phyloP scores from a whole-genome alignment of 768 basidiomycete genomes.

The Hemileccinum rubropunctum region DNA sequence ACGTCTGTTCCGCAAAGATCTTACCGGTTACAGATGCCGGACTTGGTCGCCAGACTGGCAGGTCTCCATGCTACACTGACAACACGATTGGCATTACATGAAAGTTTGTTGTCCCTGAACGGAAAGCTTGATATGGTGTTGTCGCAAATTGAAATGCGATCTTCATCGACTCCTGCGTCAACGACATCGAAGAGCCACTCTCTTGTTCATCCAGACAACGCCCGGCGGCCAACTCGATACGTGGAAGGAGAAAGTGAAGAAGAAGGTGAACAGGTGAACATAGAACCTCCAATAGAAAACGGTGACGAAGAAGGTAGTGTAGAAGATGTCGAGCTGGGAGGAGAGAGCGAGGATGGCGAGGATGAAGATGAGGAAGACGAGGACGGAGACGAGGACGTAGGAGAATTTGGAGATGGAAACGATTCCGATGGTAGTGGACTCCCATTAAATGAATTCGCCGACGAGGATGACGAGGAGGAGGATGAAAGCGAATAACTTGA shows the following conservation, averaged over 20 bases:
- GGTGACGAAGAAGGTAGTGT: slow-evolving; percentile 71
- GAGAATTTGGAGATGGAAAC: slow-evolving; percentile 41
- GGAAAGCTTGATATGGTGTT: slow-evolving; percentile 93
- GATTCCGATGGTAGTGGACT: slow-evolving; percentile 41
- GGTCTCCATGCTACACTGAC: slow-evolving; percentile 80
- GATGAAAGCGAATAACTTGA: slow-evolving; percentile 47
- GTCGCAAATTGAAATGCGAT: slow-evolving; percentile 88
- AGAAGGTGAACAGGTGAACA: slow-evolving; percentile 56
- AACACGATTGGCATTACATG: slow-evolving; percentile 76
- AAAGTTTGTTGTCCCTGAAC: slow-evolving; percentile 78
- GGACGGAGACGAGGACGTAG: slow-evolving; percentile 40
- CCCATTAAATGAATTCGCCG: slow-evolving; percentile 50
- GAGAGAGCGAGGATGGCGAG: slow-evolving; percentile 54
- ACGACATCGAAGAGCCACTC: slow-evolving; percentile 43
- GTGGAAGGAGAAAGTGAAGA: slow-evolving; percentile 81
- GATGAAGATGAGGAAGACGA: slow-evolving; percentile 29
- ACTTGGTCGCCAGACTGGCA: slow-evolving; percentile 83
- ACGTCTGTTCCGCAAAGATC: slow-evolving; percentile 1
- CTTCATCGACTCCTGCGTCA: slow-evolving; percentile 63
- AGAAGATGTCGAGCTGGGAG: slow-evolving; percentile 75
- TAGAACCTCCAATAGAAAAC: slow-evolving; percentile 59
- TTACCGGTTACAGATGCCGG: slow-evolving; percentile 68
- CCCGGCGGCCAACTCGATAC: slow-evolving; percentile 49
- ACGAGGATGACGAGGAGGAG: slow-evolving; percentile 56
- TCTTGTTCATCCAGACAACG: slow-evolving; percentile 32